These are phyloP conservation scores for Neurospora sp. DNA, from an alignment of 495 filamentous ascomycete genomes.

Conservation along the genomic window DNA sequence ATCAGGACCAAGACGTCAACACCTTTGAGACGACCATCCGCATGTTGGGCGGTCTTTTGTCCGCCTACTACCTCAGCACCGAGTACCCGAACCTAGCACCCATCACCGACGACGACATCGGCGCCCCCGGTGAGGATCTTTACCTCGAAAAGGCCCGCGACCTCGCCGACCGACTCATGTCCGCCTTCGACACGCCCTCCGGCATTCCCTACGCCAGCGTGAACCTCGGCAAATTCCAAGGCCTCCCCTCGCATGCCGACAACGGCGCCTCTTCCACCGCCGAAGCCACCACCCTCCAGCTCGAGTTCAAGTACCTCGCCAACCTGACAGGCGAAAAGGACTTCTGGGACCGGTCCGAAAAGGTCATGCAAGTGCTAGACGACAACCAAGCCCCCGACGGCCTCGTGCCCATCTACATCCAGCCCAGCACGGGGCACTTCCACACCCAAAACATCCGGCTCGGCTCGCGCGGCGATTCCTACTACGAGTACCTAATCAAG, in stretches of 20 bases:
- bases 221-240: slow-evolving; percentile 65
- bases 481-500: slow-evolving; percentile 97
- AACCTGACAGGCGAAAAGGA: slow-evolving; percentile 86
- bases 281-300: slow-evolving; percentile 82
- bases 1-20: slow-evolving; percentile 90
- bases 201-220: slow-evolving; percentile 88
- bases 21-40: slow-evolving; percentile 98
- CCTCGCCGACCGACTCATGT: slow-evolving; percentile 74
- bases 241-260: slow-evolving; percentile 70
- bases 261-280: slow-evolving; percentile 88
- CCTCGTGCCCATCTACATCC: slow-evolving; percentile 83
- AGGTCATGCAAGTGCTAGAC: slow-evolving; percentile 83
- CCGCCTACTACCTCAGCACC: slow-evolving; percentile 86
- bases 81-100: slow-evolving; percentile 58
- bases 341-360: slow-evolving; percentile 86
- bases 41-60: slow-evolving; percentile 90
- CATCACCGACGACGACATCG: slow-evolving; percentile 53
- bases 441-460: slow-evolving; percentile 87
- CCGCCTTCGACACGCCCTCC: slow-evolving; percentile 76
- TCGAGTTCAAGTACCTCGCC: slow-evolving; percentile 96
- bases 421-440: slow-evolving; percentile 70
- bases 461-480: slow-evolving; percentile 88
- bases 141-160: slow-evolving; percentile 95
- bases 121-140: slow-evolving; percentile 68
- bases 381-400: slow-evolving; percentile 68